Evolutionary conservation across 805 yeast species (phyloP).

Genomic region (Barnettozyma sucrosica): DNA sequence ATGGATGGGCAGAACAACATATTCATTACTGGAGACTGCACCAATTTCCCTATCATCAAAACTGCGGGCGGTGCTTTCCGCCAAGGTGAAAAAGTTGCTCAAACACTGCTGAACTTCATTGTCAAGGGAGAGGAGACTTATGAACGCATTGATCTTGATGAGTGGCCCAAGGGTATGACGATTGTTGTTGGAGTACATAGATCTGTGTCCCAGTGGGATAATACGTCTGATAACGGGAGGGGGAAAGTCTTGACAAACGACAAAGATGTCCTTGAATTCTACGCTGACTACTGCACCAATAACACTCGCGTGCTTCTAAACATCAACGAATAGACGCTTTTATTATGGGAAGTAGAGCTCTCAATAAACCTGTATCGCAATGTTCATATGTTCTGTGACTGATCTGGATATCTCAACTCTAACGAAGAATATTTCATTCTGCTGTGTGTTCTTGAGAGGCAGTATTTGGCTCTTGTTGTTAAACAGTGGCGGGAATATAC

Average conservation of each 20-base stretch:
- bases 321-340: conserved; percentile 8
- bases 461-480: too few species aligned
- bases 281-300: conserved; percentile 27
- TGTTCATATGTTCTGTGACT: too few species aligned
- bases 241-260: conserved; percentile 27
- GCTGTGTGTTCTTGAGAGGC: too few species aligned
- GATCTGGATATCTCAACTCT: too few species aligned
- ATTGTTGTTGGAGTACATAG: conserved; percentile 23
- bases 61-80: conserved; percentile 36
- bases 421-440: too few species aligned
- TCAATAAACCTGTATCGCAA: too few species aligned
- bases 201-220: conserved; percentile 20
- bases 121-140: conserved; percentile 12
- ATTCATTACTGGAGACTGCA: conserved; percentile 35
- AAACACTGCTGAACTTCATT: conserved; percentile 15
- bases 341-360: not conserved
- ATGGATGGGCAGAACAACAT: conserved; percentile 24
- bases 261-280: conserved; percentile 23
- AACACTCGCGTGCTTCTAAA: conserved; percentile 10
- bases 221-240: conserved; percentile 18
- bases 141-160: conserved; percentile 11
- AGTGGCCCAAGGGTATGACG: conserved; percentile 24
- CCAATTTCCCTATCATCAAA: conserved; percentile 32
- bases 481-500: too few species aligned
- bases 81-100: conserved; percentile 21